These are phyloP conservation scores for Cylindrodendrum hubeiense DNA, from an alignment of 2,329 filamentous ascomycete genomes.

Conservation along the genomic window DNA sequence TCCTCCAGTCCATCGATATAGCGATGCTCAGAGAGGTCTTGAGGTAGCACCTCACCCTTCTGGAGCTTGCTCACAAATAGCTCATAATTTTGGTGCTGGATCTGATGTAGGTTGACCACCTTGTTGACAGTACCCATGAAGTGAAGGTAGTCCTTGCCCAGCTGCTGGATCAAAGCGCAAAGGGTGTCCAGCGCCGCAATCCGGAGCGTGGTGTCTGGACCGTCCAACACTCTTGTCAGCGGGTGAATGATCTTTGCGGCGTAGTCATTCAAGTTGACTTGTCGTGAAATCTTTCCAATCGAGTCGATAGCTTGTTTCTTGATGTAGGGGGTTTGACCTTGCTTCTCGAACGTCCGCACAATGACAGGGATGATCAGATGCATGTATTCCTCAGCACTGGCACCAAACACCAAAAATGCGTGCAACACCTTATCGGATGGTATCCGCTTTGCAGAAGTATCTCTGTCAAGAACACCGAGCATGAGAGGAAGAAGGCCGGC, in stretches of 20 bases:
- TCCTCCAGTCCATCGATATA: constrained; percentile 86
- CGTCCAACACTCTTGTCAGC: constrained; percentile 83
- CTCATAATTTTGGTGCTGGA: constrained; percentile 92
- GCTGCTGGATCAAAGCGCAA: constrained; percentile 94
- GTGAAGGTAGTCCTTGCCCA: constrained; percentile 94
- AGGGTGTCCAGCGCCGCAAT: constrained; percentile 91
- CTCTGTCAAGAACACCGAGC: constrained; percentile 93
- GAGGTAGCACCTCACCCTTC: constrained; percentile 94
- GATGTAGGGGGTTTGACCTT: constrained; percentile 82
- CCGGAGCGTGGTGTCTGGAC: constrained; percentile 79
- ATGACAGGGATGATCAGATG: constrained; percentile 97
- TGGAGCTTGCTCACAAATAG: constrained; percentile 92
- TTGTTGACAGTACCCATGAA: constrained; percentile 96
- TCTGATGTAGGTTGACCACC: constrained; percentile 80
- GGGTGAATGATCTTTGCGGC: constrained; percentile 97
- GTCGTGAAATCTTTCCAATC: constrained; percentile 91
- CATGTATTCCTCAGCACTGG: constrained; percentile 98
- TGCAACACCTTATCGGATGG: constrained; percentile 93
- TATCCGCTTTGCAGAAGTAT: constrained; percentile 78
- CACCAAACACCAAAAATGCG: constrained; percentile 94
- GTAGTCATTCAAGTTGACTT: constrained; percentile 97
- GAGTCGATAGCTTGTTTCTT: constrained; percentile 94
- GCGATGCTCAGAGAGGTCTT: constrained; percentile 88
- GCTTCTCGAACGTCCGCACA: constrained; percentile 92
- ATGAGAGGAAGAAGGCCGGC: constrained; percentile 91